Evolutionary conservation across 768 basidiomycete genomes (phyloP).

Genomic region (Lactifluus echinatus): DNA sequence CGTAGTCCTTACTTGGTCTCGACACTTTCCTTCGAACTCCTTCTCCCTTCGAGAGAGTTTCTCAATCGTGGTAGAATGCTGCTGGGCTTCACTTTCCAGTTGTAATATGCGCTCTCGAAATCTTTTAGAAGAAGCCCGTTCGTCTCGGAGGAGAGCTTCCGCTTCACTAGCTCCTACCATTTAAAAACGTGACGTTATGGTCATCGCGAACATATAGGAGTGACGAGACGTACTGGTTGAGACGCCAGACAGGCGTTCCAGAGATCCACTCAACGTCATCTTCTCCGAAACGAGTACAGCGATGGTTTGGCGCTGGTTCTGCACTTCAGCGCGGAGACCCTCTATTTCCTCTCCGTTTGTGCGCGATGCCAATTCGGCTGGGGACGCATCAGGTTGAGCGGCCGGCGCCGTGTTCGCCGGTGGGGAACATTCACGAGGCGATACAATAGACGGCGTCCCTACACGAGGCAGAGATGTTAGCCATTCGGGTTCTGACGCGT

Average conservation of each 20-base stretch:
- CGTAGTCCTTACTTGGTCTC: constrained; percentile 41
- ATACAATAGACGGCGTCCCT: constrained; percentile 24
- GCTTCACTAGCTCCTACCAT: constrained; percentile 23
- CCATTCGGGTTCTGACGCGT: constrained; percentile 42
- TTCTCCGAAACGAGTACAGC: constrained; percentile 54
- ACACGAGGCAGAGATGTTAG: constrained; percentile 47
- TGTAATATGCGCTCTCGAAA: constrained; percentile 31
- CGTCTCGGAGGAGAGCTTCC: constrained; percentile 21
- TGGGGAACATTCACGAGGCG: constrained; percentile 19
- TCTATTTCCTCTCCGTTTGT: constrained; percentile 19
- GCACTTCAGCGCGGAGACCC: constrained; percentile 29
- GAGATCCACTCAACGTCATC: constrained; percentile 30
- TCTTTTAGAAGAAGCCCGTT: constrained; percentile 16
- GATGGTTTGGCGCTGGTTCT: constrained; percentile 66
- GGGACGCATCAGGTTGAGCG: constrained; percentile 15
- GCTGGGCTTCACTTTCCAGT: constrained; percentile 34
- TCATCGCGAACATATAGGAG: background rate
- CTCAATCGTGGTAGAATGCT: constrained; percentile 32
- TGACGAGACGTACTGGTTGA: constrained; percentile 45
- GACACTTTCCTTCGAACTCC: constrained; percentile 38
- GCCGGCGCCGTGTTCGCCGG: constrained; percentile 8
- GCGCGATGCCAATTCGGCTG: constrained; percentile 20
- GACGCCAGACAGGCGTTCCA: constrained; percentile 49
- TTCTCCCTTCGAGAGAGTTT: constrained; percentile 44
- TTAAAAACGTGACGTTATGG: background rate